Conservation (phyloP, 495 filamentous ascomycete genomes). For the Letharia lupina region DNA sequence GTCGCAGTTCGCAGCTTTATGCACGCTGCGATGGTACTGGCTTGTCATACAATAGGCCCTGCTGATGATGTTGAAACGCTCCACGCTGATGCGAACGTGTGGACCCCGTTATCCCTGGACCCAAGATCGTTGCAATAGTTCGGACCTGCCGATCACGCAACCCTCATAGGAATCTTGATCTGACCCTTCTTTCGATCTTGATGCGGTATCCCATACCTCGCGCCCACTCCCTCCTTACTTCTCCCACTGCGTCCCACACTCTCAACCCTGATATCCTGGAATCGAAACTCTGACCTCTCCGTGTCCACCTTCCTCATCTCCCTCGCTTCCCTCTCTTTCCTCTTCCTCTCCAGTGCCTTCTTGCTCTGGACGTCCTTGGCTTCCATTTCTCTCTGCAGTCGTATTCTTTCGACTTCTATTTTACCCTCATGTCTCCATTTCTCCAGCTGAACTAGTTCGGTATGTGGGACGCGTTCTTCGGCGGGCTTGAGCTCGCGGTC, state of each 20-base stretch:
- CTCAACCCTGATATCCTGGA: slow-evolving; percentile 56
- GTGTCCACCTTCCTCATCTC: slow-evolving; percentile 39
- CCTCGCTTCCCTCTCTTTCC: slow-evolving; percentile 34
- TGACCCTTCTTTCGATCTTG: slow-evolving; percentile 65
- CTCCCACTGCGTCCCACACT: slow-evolving; percentile 54
- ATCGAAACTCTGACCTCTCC: slow-evolving; percentile 71
- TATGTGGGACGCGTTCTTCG: slow-evolving; percentile 81
- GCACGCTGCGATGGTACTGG: background rate
- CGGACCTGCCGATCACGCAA: slow-evolving; percentile 32
- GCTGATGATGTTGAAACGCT: background rate
- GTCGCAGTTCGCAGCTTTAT: background rate
- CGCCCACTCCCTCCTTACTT: slow-evolving; percentile 47
- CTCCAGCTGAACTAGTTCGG: slow-evolving; percentile 58
- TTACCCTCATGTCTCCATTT: slow-evolving; percentile 26
- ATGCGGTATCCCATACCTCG: slow-evolving; percentile 60
- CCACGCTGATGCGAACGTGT: background rate
- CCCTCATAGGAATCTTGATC: slow-evolving; percentile 62
- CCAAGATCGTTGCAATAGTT: background rate
- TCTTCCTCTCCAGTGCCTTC: slow-evolving; percentile 33
- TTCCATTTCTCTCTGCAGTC: slow-evolving; percentile 39
- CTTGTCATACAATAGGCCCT: background rate
- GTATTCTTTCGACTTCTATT: slow-evolving; percentile 30
- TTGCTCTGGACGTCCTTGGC: slow-evolving; percentile 35
- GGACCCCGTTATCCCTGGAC: background rate
- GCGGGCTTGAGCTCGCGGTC: slow-evolving; percentile 63